Evolutionary conservation across 2,329 filamentous ascomycete genomes (phyloP), one percentile per base, ranked within the genome.

Genomic region (Penicillium sp.): DNA sequence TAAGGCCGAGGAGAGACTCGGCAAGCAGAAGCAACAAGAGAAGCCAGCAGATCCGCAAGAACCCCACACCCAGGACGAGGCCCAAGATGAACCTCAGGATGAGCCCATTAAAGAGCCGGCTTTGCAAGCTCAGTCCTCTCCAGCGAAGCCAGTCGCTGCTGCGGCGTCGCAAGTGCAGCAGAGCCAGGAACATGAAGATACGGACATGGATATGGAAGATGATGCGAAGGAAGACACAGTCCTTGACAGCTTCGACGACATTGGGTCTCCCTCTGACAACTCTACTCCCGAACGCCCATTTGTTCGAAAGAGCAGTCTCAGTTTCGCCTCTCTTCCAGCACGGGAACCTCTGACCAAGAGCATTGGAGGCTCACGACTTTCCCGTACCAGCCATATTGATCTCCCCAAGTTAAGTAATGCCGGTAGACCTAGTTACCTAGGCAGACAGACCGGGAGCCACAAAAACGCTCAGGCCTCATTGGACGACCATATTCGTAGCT

Each of bases 281-380:
- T 80, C 78, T 29, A 79, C 77, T 16, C 79, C 79, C 7, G 77
- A 76, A 51, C 68, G 90, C 64, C 89, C 89, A 2, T 81, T 90
- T 29, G 84, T 96, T 64, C 88, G 93, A 58, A 98, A 98, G 81
- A 96, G 93, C 76, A 98, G 93, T 72, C 82, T 99, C 58, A 96
- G 90, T 57, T 98, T 99, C 76, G 91, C 95, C 37, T 91, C 95
- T 19, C 81, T 99, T 13, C 95, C 95, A 29, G 93, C 93, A 3
- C 85, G 95, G 59, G 93, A 98, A 69, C 93, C 93, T 35, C 80
- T 98, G 52, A 86, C 85, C 16, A 96, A 96, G 77, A 96, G 90
- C 71, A 85, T 92, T 68, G 92, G 88, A 16, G 73, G 83, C 45
- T 82, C 84, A 21, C 83, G 90, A 49, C 78, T 85, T 51, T 93